Base-by-base conservation (phyloP, 768 basidiomycete genomes). In the Boletus pseudopeckii region DNA sequence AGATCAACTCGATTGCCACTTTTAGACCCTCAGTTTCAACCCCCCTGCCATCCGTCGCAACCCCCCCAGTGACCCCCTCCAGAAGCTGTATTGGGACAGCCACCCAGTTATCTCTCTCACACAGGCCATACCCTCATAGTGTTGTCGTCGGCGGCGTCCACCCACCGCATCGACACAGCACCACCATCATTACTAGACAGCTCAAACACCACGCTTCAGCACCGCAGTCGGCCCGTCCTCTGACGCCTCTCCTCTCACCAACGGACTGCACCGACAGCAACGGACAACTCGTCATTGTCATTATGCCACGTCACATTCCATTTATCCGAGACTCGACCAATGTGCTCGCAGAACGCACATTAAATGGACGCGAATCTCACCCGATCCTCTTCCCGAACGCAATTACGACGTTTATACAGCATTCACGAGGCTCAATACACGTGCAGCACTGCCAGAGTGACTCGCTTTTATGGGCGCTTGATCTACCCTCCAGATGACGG, bases 21-120 rank as follows among this genome's bases (percentile, higher is more conserved):
- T 48, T 33, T 0, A 24, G 52, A 11, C 10, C 1, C 8, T 28
- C 28, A 9, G 28, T 28, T 28, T 60, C 39, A 4, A 38, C 28
- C 17, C 33, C 33, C 52, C 41, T n/a, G 24, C 39, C 38, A 11
- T 20, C 1, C 17, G 20, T 28, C 10, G 18, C 43, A 18, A 47
- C 50, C 61, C 54, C 53, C 48, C 57, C 3, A 2, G 4, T 10
- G 17, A 50, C 50, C 61, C 61, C 56, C 33, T 50, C 42, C 40
- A 13, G 14, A 34, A 18, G n/a, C 47, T 30, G 26, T 37, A 14
- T 22, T 7, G 0, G 45, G 13, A 46, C 45, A 46, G 45, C 45
- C 45, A 45, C 14, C 15, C 15, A 15, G 34, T 34, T 5, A 34
- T 34, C 7, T 28, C 28, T 9, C 24, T 26, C 33, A 34, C 34